Base-by-base conservation (phyloP, 148 eudicot species). In the Pouteria glomerata region DNA sequence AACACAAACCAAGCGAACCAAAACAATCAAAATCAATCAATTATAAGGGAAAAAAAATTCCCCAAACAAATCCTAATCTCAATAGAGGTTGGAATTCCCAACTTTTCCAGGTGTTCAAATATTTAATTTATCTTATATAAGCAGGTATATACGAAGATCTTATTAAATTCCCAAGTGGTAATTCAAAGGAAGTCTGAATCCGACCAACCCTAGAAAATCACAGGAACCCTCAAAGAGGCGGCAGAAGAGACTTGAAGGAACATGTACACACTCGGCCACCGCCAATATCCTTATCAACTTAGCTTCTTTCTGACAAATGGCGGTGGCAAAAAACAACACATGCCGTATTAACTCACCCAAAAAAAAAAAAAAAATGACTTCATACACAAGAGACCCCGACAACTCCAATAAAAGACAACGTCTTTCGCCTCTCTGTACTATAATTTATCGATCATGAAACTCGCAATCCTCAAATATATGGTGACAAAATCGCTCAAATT, bases 361-460 rank as follows among this genome's bases (percentile, higher is more conserved):
- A 13, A 0, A 60, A 4, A 14, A 16, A 44, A 34, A 33, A 34
- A 0, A 13, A 71, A 60, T 14, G 47, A 61, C 66, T 71, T 57
- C 24, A 26, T 39, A 29, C 14, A 53, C 1, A 44, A 70, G 55
- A 41, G 16, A 34, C 15, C 14, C n/a, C 26, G 37, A 33, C 55
- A 57, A 11, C 45, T 24, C 18, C 45, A n/a, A 72, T 67, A 48
- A 74, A 67, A 74, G 26, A 48, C 12, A 24, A n/a, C n/a, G n/a
- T n/a, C n/a, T 33, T 21, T 30, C 50, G 24, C 19, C 37, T 31
- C 21, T 53, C 1, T n/a, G 23, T 50, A 53, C 0, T 18, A 7
- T 44, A 1, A 44, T 6, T 2, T 21, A 16, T 19, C 37, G 2
- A 1, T 1, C 5, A 31, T 48, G 7, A 4, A 6, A 66, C 41